Evolutionary conservation across 768 basidiomycete species (phyloP), one percentile per base, ranked within the genome.

Genomic region (Dacryopinax primogenitus): DNA sequence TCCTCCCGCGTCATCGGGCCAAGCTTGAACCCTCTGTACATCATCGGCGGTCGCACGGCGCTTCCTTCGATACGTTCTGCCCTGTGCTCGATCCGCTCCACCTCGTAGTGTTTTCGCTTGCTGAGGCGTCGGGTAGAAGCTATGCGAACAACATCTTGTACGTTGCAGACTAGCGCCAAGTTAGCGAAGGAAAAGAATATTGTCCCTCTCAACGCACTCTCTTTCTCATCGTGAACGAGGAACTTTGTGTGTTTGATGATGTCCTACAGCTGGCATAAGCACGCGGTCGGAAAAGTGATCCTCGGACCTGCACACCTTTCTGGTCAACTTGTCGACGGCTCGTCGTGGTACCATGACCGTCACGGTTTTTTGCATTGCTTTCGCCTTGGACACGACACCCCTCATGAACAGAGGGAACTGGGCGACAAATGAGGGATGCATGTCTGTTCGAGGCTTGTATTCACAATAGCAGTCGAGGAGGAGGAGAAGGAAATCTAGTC

Each of bases 321-420:
- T 26, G 3, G 51, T 58, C 13, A 26, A 30, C 51, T 30, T 13
- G 23, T 58, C 51, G 51, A 58, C 26, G 9, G 51, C 51, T 58
- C 26, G 51, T 58, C 51, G 51, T 15, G 51, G 51, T 30, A 58
- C 51, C 3, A 21, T 32, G 51, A 58, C 51, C 51, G 51, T 58
- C 26, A 58, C 34, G 21, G 35, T 35, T 23, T 37, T 63, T 36
- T 36, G 16, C 34, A 37, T 36, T 3, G 30, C 23, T 15, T 45
- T 35, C 12, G 63, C 65, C 65, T 68, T 68, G 63, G 68, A 66
- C 64, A 68, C 68, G 64, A 68, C 64, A 47, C 66, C 67, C 51
- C 51, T 23, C 18, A 58, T 23, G 4, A 58, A 30, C 9, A 58
- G 51, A 11, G 51, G 51, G 26, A 58, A 28, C 30, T 58, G 51